Base-by-base conservation (phyloP, 2,329 filamentous ascomycete species). In the Penicillium sp. region DNA sequence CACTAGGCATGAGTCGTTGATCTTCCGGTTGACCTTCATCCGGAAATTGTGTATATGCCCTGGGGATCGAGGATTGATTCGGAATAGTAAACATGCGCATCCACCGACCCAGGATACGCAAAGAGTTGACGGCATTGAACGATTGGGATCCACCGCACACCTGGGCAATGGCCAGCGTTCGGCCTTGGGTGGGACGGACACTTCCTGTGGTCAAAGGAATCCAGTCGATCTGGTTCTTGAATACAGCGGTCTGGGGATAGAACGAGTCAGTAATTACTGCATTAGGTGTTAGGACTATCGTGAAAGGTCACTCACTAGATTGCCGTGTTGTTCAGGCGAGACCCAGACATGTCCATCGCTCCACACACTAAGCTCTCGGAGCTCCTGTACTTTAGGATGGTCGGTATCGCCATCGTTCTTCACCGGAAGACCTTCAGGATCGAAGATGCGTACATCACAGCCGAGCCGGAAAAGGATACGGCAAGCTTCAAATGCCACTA, bases 151-250 rank as follows among this genome's bases (percentile, higher is more conserved):
- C 85, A 14, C 85, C 85, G 47, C 76, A 82, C 0, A 88, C 84
- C 66, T 87, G 83, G 0, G 82, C 81, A 19, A 88, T 77, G 1
- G 81, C 80, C 0, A 88, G 74, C 0, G 84, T 88, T 0, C 84
- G 78, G 32, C 85, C 85, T 70, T 88, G 85, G 0, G 85, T 88
- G 0, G 84, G 85, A 0, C 85, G 81, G 0, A 88, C 80, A 8
- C 81, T 82, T 26, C 85, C 84, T 0, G 81, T 81, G 2, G 75
- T 79, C 0, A 88, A 74, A 0, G 85, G 85, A 36, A 88, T 85
- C 86, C 85, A 88, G 67, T 88, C 85, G 44, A 88, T 87, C 59
- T 88, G 84, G 59, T 86, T 85, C 59, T 88, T 88, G 76, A 88
- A 88, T 6, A 87, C 81, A 4, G 79, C 83, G 0, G 84, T 87